A percentile compares a stretch with the other conserved stretches of the same genome.
phyloP scores from a whole-genome alignment of 345 rosid genomes.

The Cardamine resedifolia region DNA sequence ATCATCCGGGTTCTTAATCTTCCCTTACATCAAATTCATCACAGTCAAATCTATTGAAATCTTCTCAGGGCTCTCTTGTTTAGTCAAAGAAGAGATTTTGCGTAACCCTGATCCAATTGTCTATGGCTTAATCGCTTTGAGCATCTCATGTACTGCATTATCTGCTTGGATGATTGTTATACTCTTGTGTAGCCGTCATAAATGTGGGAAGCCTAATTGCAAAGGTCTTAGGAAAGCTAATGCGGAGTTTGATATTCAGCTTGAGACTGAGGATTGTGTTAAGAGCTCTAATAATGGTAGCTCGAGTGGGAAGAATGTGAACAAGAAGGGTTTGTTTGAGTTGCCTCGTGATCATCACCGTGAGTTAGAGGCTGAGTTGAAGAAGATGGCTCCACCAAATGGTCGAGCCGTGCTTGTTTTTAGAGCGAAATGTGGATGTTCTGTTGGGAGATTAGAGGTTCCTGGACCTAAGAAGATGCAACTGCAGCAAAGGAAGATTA shows the following conservation, averaged over 20 bases:
- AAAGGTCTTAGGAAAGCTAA: slow-evolving; percentile 72
- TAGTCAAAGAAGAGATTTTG: slow-evolving; percentile 64
- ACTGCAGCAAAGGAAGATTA: slow-evolving; percentile 53
- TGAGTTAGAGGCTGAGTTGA: slow-evolving; percentile 67
- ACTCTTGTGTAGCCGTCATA: slow-evolving; percentile 57
- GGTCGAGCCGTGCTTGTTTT: slow-evolving; percentile 71
- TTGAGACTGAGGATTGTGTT: slow-evolving; percentile 87
- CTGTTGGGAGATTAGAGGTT: slow-evolving; percentile 84
- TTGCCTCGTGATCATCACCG: slow-evolving; percentile 70
- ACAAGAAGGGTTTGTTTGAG: slow-evolving; percentile 60
- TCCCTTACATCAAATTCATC: slow-evolving; percentile 58
- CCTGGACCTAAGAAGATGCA: slow-evolving; percentile 66
- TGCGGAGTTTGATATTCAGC: slow-evolving; percentile 83
- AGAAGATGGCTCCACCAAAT: slow-evolving; percentile 81
- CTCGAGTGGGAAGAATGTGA: slow-evolving; percentile 42
- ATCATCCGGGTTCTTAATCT: slow-evolving; percentile 74
- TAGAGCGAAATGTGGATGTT: slow-evolving; percentile 69
- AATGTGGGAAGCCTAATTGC: slow-evolving; percentile 81
- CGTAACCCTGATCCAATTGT: slow-evolving; percentile 64
- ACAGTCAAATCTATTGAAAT: slow-evolving; percentile 43
- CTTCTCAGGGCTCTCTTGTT: slow-evolving; percentile 43
- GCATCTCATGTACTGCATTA: slow-evolving; percentile 57
- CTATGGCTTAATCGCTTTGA: slow-evolving; percentile 64
- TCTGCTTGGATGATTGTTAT: slow-evolving; percentile 60
- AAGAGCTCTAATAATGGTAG: slow-evolving; percentile 47